A percentile compares a stretch with the other conserved stretches of the same genome.
Evolutionary conservation across 2,329 filamentous ascomycete genomes (phyloP).

Genomic region (Pseudogymnoascus sp.): DNA sequence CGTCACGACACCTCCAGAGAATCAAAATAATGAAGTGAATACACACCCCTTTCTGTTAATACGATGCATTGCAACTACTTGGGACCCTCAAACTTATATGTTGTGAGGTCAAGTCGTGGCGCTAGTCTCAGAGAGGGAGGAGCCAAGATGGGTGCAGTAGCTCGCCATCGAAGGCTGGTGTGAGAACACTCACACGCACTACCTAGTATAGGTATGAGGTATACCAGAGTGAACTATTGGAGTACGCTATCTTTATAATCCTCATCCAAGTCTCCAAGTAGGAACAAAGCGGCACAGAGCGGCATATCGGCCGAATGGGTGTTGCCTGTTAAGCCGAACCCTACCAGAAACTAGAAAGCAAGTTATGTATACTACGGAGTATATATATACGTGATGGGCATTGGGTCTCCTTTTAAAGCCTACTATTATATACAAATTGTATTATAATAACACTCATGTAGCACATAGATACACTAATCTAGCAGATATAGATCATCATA

Average conservation of each 20-base stretch:
- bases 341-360: not conserved
- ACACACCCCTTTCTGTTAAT: not conserved
- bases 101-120: not conserved
- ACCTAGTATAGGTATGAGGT: not conserved
- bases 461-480: not conserved
- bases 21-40: not conserved
- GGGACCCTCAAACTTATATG: not conserved
- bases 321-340: not conserved
- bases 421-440: not conserved
- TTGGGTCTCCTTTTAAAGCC: not conserved
- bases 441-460: not conserved
- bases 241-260: not conserved
- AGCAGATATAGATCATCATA: not conserved
- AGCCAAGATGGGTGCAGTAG: not conserved
- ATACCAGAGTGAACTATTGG: not conserved
- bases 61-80: not conserved
- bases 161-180: not conserved
- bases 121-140: slow-evolving; percentile 8
- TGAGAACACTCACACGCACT: not conserved
- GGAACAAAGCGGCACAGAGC: not conserved
- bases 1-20: not conserved
- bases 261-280: not conserved
- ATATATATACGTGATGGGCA: not conserved
- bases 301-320: not conserved
- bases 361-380: not conserved